phyloP scores from a whole-genome alignment of 2,329 filamentous ascomycete genomes.

The Ambrosiella beaveri region DNA sequence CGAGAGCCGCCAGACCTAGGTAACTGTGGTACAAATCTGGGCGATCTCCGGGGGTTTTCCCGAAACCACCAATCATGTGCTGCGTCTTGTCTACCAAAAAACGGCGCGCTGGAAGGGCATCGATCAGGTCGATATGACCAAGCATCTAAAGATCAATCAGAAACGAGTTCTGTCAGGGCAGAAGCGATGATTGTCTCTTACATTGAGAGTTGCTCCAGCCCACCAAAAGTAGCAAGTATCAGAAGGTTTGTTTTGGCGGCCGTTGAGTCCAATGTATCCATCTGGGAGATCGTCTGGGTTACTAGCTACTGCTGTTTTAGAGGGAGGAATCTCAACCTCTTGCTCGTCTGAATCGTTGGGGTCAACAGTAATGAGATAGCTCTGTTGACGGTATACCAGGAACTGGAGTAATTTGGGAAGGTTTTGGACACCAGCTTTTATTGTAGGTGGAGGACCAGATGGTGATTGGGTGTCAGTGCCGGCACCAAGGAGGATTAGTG shows the following conservation, averaged over 20 bases:
- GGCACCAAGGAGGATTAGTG: conserved; percentile 55
- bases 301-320: conserved; percentile 5
- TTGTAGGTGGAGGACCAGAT: conserved; percentile 10
- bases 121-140: conserved; percentile 38
- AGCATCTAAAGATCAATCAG: conserved; percentile 32
- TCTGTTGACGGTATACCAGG: conserved; percentile 47
- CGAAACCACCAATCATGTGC: conserved; percentile 68
- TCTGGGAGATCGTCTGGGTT: conserved; percentile 2
- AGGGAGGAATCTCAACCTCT: not conserved
- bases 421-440: conserved; percentile 20
- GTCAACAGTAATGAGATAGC: conserved; percentile 34
- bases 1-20: conserved; percentile 65
- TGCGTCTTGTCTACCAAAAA: conserved; percentile 79
- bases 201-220: conserved; percentile 49
- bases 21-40: conserved; percentile 81
- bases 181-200: conserved; percentile 26
- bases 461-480: conserved; percentile 8
- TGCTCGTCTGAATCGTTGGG: conserved; percentile 24
- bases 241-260: conserved; percentile 73
- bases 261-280: conserved; percentile 62
- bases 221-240: conserved; percentile 97
- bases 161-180: not conserved
- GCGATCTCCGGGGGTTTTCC: conserved; percentile 49
- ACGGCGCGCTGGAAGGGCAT: conserved; percentile 37
- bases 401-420: conserved; percentile 28